Evolutionary conservation across 768 basidiomycete species (phyloP).

Genomic region (Albatrellus ellisii): DNA sequence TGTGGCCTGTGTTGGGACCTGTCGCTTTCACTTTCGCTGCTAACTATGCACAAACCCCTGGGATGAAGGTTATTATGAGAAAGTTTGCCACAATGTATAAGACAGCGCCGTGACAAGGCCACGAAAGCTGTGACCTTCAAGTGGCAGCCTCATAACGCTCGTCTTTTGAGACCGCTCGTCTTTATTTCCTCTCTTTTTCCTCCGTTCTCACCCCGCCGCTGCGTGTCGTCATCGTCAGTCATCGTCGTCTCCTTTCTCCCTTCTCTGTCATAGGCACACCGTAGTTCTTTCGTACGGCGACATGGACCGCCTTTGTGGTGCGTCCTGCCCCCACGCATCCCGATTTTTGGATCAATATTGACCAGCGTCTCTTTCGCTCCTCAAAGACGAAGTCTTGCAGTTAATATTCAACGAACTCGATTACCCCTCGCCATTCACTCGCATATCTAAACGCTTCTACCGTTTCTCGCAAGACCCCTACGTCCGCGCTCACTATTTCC

Average conservation of each 20-base stretch:
- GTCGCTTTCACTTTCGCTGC: too few species aligned
- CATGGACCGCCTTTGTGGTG: constrained; percentile 15
- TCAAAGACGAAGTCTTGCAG: constrained; percentile 51
- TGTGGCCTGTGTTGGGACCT: background rate
- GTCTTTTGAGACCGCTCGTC: background rate
- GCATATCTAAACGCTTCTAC: constrained; percentile 44
- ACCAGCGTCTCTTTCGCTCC: constrained; percentile 1
- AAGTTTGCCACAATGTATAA: too few species aligned
- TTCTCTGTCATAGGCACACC: background rate
- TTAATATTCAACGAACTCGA: constrained; percentile 60
- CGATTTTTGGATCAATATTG: background rate
- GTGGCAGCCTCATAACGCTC: too few species aligned
- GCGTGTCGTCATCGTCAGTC: too few species aligned
- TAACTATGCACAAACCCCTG: too few species aligned
- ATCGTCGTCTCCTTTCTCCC: too few species aligned
- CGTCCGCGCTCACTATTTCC: constrained; percentile 67
- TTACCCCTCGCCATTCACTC: constrained; percentile 47
- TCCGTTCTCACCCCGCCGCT: too few species aligned
- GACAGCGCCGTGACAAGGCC: too few species aligned
- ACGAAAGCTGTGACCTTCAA: too few species aligned
- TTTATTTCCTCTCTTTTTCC: background rate
- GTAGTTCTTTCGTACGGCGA: constrained; percentile 1
- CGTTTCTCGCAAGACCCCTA: constrained; percentile 60
- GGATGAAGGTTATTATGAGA: too few species aligned
- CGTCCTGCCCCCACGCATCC: constrained; percentile 7